phyloP scores from a whole-genome alignment of 345 rosid genomes.

The Eucalyptus tenuipes region DNA sequence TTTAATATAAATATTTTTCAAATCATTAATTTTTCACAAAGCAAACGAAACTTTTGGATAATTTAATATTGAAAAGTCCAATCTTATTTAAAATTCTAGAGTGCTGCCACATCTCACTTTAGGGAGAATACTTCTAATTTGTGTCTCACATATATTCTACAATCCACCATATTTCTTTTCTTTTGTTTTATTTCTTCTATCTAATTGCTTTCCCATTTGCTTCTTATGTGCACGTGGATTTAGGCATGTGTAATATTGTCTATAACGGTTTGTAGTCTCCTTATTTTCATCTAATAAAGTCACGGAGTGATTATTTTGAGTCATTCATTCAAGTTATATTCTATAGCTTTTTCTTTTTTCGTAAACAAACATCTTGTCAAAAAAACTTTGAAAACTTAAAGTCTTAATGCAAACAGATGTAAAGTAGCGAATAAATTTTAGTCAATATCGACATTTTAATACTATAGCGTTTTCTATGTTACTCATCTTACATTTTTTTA shows the following conservation, averaged over 20 bases:
- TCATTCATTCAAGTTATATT: not conserved
- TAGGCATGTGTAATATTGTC: not conserved
- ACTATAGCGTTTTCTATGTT: not conserved
- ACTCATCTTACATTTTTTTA: not conserved
- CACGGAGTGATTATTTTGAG: not conserved
- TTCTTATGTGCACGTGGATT: not conserved
- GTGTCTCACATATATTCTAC: not conserved
- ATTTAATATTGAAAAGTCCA: fast-evolving
- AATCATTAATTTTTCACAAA: fast-evolving
- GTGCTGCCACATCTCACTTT: not conserved
- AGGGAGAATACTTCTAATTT: not conserved
- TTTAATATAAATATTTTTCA: not conserved
- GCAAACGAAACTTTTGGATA: not conserved
- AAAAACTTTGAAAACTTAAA: not conserved
- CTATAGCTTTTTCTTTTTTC: not conserved
- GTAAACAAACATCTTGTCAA: not conserved
- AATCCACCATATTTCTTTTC: not conserved
- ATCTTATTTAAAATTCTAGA: not conserved
- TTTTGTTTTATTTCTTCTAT: not conserved
- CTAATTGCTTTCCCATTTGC: not conserved
- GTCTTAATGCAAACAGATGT: not conserved
- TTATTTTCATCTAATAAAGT: not conserved
- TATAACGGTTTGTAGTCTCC: not conserved
- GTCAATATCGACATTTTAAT: not conserved
- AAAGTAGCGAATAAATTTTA: not conserved